Base-by-base conservation (phyloP, 257 asterid species). In the Solanum raphanifolium region DNA sequence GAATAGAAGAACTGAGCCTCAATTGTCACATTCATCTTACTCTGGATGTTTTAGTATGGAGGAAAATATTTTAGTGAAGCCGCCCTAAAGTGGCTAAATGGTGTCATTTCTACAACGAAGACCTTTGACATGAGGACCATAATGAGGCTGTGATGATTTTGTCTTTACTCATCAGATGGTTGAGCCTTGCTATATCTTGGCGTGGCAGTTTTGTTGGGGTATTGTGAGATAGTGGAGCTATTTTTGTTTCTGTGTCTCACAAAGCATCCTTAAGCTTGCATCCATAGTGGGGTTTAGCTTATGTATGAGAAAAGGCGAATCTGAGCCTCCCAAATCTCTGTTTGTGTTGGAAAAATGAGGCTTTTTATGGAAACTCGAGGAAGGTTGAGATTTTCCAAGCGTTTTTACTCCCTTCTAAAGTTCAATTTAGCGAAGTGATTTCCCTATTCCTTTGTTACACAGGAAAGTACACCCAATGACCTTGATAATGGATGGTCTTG, bases 331-430 rank as follows among this genome's bases (percentile, higher is more conserved):
- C 25, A 43, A 41, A 41, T 78, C 34, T 78, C 34, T 76, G 18
- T 78, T 25, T 25, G 12, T 78, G 84, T 78, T 78, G 13, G n/a
- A 34, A 48, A 87, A 88, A 78, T 20, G 88, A 89, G 90, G 88
- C 85, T 27, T 78, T 76, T 43, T 43, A 27, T 79, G 66, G 85
- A 16, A 55, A 79, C 25, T 25, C 4, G 66, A 15, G 39, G 66
- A 79, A 79, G 85, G 66, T 43, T 79, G 66, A 79, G 39, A 78
- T 78, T 78, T 78, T 25, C 35, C 2, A 79, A 9, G 66, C 18
- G 25, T 46, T 52, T 46, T 16, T 43, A 34, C 36, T 79, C 85
- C 23, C 68, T 15, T 81, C 66, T 81, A 15, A 27, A 79, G 85
- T 79, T 79, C 85, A 79, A 79, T 27, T 27, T 43, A 46, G 85